Evolutionary conservation across 108 stramenopile species (phyloP).

Genomic region (Fragilaria radians): DNA sequence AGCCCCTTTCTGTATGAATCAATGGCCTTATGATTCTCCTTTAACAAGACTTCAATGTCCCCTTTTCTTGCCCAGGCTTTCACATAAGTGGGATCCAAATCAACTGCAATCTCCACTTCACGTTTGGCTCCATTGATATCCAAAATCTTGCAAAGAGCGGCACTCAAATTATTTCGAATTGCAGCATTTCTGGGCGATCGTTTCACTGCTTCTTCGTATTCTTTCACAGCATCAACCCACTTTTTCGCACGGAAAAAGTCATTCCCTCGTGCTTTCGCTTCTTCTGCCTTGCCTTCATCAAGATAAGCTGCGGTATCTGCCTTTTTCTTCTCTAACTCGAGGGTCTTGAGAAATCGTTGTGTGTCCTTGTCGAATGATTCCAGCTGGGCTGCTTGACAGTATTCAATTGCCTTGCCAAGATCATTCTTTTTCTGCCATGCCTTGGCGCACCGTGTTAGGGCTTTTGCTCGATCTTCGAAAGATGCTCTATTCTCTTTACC

Average conservation of each 20-base stretch:
- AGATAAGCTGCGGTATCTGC: constrained; percentile 82
- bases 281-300: constrained; percentile 93
- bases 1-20: constrained; percentile 93
- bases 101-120: constrained; percentile 91
- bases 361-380: constrained; percentile 84
- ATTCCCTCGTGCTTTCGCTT: constrained; percentile 97
- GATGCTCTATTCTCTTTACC: constrained; percentile 87
- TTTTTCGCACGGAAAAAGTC: constrained; percentile 86
- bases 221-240: constrained; percentile 79
- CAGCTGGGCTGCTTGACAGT: constrained; percentile 81
- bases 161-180: constrained; percentile 96
- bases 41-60: constrained; percentile 95
- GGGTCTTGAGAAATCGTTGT: constrained; percentile 89
- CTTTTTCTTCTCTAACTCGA: constrained; percentile 93
- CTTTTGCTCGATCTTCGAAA: constrained; percentile 94
- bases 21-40: constrained; percentile 97
- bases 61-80: constrained; percentile 99
- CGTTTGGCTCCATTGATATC: constrained; percentile 95
- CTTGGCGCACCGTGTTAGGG: constrained; percentile 86
- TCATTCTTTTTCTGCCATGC: constrained; percentile 90
- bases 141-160: constrained; percentile 94
- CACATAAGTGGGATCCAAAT: constrained; percentile 95
- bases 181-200: constrained; percentile 95
- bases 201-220: constrained; percentile 96
- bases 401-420: constrained; percentile 84